These are phyloP conservation scores for Aureobasidium sp. DNA, from an alignment of 2,329 filamentous ascomycete genomes.

Conservation along the genomic window DNA sequence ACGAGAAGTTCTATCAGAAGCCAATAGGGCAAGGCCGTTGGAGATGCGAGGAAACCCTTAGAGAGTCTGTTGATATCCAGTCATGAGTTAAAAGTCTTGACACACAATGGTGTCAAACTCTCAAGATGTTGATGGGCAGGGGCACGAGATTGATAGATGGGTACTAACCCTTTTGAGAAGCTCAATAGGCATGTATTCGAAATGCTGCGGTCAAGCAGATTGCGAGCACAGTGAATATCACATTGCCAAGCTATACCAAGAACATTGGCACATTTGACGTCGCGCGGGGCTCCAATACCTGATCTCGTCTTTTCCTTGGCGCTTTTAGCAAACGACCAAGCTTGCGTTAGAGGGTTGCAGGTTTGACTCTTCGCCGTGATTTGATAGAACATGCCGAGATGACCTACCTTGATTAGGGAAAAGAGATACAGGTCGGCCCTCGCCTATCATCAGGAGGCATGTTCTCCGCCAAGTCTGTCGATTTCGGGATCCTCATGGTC, in stretches of 20 bases:
- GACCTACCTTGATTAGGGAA: neutral
- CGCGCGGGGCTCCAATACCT: neutral
- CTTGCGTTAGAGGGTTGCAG: neutral
- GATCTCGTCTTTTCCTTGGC: neutral
- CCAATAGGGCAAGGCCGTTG: neutral
- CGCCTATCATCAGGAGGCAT: neutral
- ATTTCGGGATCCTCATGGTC: neutral
- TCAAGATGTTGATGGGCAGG: neutral
- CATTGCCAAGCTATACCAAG: constrained; percentile 13
- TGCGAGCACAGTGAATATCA: neutral
- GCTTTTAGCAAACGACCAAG: neutral
- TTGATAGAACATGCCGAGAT: neutral
- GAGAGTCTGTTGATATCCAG: neutral
- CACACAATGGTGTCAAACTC: neutral
- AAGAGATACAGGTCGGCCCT: neutral
- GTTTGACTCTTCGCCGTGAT: neutral
- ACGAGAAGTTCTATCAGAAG: neutral
- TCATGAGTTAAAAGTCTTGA: neutral
- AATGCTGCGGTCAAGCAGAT: neutral
- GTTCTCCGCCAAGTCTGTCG: neutral
- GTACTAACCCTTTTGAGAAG: constrained; percentile 4
- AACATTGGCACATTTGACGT: constrained; percentile 2
- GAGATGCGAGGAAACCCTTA: neutral
- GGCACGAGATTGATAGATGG: neutral
- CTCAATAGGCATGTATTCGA: neutral